Evolutionary conservation across 345 rosid genomes (phyloP).

Genomic region (Trapa incisa): DNA sequence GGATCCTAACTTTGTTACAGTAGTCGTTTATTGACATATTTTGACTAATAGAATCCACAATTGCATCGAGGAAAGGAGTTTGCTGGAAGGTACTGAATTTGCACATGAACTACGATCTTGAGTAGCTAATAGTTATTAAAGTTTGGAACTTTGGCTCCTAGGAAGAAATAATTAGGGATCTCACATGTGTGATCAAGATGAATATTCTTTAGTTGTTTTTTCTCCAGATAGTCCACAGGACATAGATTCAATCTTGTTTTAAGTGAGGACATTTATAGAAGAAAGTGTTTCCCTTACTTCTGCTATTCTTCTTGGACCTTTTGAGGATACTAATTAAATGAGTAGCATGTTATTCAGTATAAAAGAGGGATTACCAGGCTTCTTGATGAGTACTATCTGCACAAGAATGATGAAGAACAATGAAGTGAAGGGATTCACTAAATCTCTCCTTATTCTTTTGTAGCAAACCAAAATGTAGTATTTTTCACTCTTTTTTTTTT

Average conservation of each 20-base stretch:
- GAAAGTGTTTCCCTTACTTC: not conserved
- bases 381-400: not conserved
- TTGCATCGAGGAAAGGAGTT: not conserved
- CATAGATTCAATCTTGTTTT: not conserved
- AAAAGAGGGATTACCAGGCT: not conserved
- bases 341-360: not conserved
- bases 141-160: not conserved
- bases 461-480: not conserved
- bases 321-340: not conserved
- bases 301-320: not conserved
- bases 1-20: not conserved
- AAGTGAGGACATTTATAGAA: not conserved
- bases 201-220: not conserved
- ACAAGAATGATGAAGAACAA: not conserved
- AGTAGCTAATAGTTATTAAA: slow-evolving; percentile 1
- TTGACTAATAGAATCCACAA: not conserved
- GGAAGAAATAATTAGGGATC: not conserved
- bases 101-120: not conserved
- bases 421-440: not conserved
- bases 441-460: not conserved
- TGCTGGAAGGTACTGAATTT: not conserved
- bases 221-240: not conserved
- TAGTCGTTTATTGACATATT: not conserved
- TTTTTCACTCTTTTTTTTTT: not conserved
- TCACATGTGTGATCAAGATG: not conserved